Percentiles rank a stretch among this genome's conserved stretches.
Conservation (phyloP, 148 eudicot species). For the Chenopodium album region DNA sequence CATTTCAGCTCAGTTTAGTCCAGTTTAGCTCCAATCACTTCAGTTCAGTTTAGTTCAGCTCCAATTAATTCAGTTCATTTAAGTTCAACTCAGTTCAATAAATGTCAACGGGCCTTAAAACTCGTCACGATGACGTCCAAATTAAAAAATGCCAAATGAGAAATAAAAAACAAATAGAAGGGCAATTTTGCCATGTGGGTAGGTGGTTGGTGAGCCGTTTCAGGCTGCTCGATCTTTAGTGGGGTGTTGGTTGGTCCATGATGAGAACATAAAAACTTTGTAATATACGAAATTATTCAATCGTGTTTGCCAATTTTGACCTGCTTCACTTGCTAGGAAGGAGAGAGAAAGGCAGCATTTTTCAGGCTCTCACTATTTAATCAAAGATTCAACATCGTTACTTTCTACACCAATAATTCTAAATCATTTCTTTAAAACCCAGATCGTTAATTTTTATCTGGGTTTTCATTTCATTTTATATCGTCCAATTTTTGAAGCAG, state of each 20-base stretch:
- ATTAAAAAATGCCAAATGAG: neutral
- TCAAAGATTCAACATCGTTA: neutral
- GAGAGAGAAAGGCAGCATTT: neutral
- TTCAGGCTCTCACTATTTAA: neutral
- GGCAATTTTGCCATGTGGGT: neutral
- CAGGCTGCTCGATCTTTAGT: neutral
- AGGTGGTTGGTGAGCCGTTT: constrained; percentile 5
- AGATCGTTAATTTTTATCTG: constrained; percentile 31
- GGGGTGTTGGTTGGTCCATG: constrained; percentile 7
- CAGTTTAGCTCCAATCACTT: too few relatives aligned
- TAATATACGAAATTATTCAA: neutral
- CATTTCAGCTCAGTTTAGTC: too few relatives aligned
- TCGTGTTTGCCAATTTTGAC: constrained; percentile 9
- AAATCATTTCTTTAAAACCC: constrained; percentile 10
- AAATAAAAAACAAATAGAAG: neutral
- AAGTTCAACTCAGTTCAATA: too few relatives aligned
- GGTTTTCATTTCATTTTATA: constrained; percentile 22
- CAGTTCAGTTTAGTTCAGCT: too few relatives aligned
- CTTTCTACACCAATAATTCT: constrained; percentile 6
- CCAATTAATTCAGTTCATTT: too few relatives aligned
- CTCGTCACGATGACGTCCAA: too few relatives aligned
- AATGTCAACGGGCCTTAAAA: too few relatives aligned
- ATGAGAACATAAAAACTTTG: neutral
- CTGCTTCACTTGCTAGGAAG: neutral
- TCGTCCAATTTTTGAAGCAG: neutral